Conservation (phyloP, 2,329 filamentous ascomycete genomes). For the Hypoxylon sp. region DNA sequence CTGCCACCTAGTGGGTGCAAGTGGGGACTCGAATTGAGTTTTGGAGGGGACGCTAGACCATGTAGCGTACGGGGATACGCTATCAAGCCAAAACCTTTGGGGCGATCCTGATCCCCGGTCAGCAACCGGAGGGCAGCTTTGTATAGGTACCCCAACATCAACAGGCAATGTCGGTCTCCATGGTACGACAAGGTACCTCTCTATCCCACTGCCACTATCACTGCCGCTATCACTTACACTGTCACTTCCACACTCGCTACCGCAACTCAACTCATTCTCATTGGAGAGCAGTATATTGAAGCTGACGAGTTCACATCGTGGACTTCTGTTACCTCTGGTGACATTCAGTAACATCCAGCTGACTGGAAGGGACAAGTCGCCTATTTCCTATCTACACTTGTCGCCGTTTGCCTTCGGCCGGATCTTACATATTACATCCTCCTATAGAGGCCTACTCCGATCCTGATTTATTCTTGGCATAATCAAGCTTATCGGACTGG, state of each 20-base stretch:
- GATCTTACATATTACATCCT: slow-evolving; percentile 30
- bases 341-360: not conserved
- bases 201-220: slow-evolving; percentile 20
- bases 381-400: slow-evolving; percentile 10
- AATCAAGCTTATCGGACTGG: slow-evolving; percentile 29
- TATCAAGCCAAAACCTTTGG: slow-evolving; percentile 54
- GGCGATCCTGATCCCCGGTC: slow-evolving; percentile 45
- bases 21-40: slow-evolving; percentile 48
- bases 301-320: slow-evolving; percentile 21
- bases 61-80: slow-evolving; percentile 44
- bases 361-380: slow-evolving; percentile 17
- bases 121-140: slow-evolving; percentile 29
- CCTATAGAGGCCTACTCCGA: slow-evolving; percentile 18
- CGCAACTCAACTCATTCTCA: slow-evolving; percentile 2
- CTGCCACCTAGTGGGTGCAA: slow-evolving; percentile 30
- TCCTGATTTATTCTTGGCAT: slow-evolving; percentile 34
- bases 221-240: not conserved
- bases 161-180: slow-evolving; percentile 32
- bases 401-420: slow-evolving; percentile 18
- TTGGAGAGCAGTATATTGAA: slow-evolving; percentile 22
- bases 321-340: not conserved
- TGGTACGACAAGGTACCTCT: slow-evolving; percentile 25
- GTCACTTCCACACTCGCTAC: slow-evolving; percentile 5
- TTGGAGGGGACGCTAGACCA: slow-evolving; percentile 50
- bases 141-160: slow-evolving; percentile 56